Conservation (phyloP, 192 early-diverging fungal species). For the Coemansia sp. region DNA sequence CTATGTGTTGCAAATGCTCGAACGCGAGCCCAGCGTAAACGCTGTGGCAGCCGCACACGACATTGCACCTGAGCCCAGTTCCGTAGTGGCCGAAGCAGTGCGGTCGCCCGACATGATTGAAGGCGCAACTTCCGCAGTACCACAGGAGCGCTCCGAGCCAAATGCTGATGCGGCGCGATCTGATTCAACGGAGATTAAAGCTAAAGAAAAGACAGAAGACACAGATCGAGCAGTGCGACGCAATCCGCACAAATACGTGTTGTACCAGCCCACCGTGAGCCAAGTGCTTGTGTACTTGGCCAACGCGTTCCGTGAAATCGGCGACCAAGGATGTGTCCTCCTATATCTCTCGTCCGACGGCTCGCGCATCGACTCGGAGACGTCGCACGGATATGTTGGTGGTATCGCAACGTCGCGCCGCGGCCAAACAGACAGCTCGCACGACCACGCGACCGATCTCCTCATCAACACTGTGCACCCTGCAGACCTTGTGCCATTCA, state of each 20-base stretch:
- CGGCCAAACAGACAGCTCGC: slow-evolving; percentile 23
- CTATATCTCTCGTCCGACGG: slow-evolving; percentile 94
- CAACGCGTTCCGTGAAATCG: slow-evolving; percentile 88
- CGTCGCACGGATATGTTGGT: slow-evolving; percentile 37
- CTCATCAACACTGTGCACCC: slow-evolving; percentile 84
- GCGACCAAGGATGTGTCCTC: slow-evolving; percentile 80
- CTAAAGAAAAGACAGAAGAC: background rate
- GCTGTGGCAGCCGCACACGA: background rate
- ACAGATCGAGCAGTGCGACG: slow-evolving; percentile 25
- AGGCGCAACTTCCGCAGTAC: background rate
- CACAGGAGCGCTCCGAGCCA: background rate
- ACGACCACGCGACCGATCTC: slow-evolving; percentile 35
- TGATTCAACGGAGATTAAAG: background rate
- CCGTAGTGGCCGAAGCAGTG: slow-evolving; percentile 6
- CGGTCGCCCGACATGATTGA: slow-evolving; percentile 4
- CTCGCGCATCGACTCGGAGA: background rate
- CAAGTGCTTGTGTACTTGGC: slow-evolving; percentile 90
- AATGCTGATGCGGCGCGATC: background rate
- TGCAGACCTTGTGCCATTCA: slow-evolving; percentile 88
- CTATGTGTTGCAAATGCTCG: slow-evolving; percentile 92
- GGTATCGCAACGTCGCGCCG: slow-evolving; percentile 51
- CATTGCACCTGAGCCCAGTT: slow-evolving; percentile 26
- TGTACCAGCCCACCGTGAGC: slow-evolving; percentile 88
- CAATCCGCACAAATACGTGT: slow-evolving; percentile 91
- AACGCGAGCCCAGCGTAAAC: slow-evolving; percentile 40